Conservation (phyloP, 2,329 filamentous ascomycete species). For the Exophiala mesophila region DNA sequence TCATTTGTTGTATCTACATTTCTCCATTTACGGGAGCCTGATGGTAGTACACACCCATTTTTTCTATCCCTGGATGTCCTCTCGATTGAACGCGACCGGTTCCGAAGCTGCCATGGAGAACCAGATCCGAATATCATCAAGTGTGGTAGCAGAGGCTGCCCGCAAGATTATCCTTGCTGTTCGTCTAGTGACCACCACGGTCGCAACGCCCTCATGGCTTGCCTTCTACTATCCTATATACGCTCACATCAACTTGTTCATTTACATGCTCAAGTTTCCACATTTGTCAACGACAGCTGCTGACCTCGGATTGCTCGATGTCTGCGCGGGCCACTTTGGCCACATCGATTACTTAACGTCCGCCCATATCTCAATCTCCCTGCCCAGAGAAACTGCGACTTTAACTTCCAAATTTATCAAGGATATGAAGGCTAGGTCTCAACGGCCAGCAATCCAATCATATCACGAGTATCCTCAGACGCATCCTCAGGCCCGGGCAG, state of each 20-base stretch:
- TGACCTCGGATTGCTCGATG: constrained; percentile 11
- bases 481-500: background rate
- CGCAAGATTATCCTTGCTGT: constrained; percentile 12
- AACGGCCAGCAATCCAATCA: background rate
- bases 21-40: constrained; percentile 8
- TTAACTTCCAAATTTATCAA: constrained; percentile 3
- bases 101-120: constrained; percentile 1
- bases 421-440: background rate
- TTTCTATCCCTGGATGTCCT: constrained; percentile 14
- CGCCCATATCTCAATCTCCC: constrained; percentile 6
- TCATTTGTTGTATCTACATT: constrained; percentile 10
- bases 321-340: constrained; percentile 12
- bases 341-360: constrained; percentile 9
- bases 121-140: constrained; percentile 2
- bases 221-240: constrained; percentile 14
- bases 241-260: constrained; percentile 9
- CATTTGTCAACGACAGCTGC: constrained; percentile 1
- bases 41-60: constrained; percentile 12
- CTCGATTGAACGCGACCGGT: background rate
- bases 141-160: constrained; percentile 5
- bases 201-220: constrained; percentile 8
- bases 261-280: constrained; percentile 8
- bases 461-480: background rate
- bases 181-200: constrained; percentile 3
- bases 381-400: constrained; percentile 7